These are phyloP conservation scores for Aspergillus sojae DNA, from an alignment of 2,329 filamentous ascomycete species.

Conservation along the genomic window DNA sequence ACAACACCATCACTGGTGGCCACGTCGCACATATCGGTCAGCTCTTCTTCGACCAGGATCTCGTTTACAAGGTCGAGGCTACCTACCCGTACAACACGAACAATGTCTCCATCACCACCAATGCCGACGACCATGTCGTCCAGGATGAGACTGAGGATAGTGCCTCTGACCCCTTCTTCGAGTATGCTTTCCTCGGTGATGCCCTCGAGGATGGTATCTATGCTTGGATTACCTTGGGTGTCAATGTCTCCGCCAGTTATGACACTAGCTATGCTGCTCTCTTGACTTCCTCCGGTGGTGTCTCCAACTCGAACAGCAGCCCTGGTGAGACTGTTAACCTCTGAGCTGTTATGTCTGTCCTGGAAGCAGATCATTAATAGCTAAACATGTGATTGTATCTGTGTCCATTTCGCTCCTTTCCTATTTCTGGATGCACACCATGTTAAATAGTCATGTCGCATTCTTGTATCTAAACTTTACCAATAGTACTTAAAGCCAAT, in stretches of 20 bases:
- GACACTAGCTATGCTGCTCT: conserved; percentile 8
- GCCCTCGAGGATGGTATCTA: conserved; percentile 16
- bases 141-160: conserved; percentile 16
- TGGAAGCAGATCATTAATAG: not conserved
- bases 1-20: conserved; percentile 47
- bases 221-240: conserved; percentile 17
- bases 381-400: not conserved
- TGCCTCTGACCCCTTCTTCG: conserved; percentile 18
- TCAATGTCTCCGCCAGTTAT: conserved; percentile 16
- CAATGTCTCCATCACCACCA: conserved; percentile 15
- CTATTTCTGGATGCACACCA: not conserved
- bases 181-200: conserved; percentile 20
- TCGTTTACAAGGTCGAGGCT: conserved; percentile 53
- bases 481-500: not conserved
- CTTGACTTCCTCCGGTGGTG: not conserved
- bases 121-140: conserved; percentile 18
- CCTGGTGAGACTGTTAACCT: not conserved
- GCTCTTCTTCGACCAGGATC: conserved; percentile 61
- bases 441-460: not conserved
- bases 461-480: not conserved
- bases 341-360: not conserved
- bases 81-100: conserved; percentile 39
- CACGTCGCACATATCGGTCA: conserved; percentile 63
- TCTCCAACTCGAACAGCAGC: not conserved
- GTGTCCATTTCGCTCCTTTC: not conserved